Conservation (phyloP, 352 stramenopile genomes). For the Phytophthora sojae region DNA sequence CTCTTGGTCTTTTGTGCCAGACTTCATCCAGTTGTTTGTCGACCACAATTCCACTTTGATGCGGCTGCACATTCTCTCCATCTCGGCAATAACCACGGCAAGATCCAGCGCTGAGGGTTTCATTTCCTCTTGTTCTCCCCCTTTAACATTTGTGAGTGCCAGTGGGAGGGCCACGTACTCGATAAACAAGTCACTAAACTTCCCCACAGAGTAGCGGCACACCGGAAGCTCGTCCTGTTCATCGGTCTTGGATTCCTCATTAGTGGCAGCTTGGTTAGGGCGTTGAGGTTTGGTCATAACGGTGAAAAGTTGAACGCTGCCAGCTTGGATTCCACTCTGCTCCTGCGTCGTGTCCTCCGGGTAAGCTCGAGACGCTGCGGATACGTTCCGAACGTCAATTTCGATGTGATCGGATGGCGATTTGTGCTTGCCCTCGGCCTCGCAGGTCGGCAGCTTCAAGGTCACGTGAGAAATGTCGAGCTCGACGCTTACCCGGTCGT, state of each 20-base stretch:
- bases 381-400: constrained; percentile 52
- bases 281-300: constrained; percentile 28
- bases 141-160: constrained; percentile 23
- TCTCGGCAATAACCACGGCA: constrained; percentile 55
- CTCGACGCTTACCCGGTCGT: constrained; percentile 68
- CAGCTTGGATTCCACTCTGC: constrained; percentile 56
- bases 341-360: constrained; percentile 51
- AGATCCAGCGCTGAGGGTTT: constrained; percentile 44
- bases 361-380: constrained; percentile 53
- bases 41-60: constrained; percentile 49
- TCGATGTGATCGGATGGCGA: constrained; percentile 64
- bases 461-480: constrained; percentile 47
- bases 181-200: constrained; percentile 47
- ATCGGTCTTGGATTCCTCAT: constrained; percentile 7
- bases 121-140: background rate
- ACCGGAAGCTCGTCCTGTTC: background rate
- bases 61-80: constrained; percentile 61
- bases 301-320: constrained; percentile 51
- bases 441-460: constrained; percentile 57
- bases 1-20: background rate
- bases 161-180: constrained; percentile 59
- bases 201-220: constrained; percentile 21
- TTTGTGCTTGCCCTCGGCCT: constrained; percentile 45
- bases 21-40: constrained; percentile 45
- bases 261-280: background rate